These are phyloP conservation scores for Hirsutella rhossiliensis DNA, from an alignment of 2,329 filamentous ascomycete genomes.

Conservation along the genomic window DNA sequence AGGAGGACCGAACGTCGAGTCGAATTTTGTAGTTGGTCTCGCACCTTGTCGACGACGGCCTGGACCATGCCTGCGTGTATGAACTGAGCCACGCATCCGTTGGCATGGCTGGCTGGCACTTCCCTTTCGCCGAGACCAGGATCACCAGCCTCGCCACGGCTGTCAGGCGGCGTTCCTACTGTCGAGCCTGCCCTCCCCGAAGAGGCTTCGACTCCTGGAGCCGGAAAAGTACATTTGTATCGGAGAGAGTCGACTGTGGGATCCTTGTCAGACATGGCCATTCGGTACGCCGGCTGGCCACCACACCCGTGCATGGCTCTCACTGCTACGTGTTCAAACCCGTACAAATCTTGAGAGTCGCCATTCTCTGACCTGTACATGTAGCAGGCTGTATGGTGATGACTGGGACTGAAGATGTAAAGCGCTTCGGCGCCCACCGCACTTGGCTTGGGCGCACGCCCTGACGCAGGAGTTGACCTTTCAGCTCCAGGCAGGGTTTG, in stretches of 20 bases:
- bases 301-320: constrained; percentile 2
- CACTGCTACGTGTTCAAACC: constrained; percentile 6
- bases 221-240: background rate
- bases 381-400: constrained; percentile 3
- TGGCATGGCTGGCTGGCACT: background rate
- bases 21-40: constrained; percentile 1
- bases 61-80: background rate
- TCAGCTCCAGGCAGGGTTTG: background rate
- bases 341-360: background rate
- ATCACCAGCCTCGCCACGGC: background rate
- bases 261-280: constrained; percentile 4
- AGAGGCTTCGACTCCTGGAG: background rate
- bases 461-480: background rate
- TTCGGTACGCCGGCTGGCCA: constrained; percentile 4
- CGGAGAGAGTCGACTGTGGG: background rate
- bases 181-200: background rate
- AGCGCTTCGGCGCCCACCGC: constrained; percentile 1
- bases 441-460: background rate
- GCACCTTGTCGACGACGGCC: background rate
- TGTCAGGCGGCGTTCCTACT: background rate
- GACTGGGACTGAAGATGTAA: constrained; percentile 6
- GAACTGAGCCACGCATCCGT: background rate
- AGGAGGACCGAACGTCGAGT: constrained; percentile 1
- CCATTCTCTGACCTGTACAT: constrained; percentile 1
- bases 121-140: background rate